A percentile compares a stretch with the other conserved stretches of the same genome.
phyloP scores from a whole-genome alignment of 805 yeast genomes.

The Candida pseudoglaebosa region DNA sequence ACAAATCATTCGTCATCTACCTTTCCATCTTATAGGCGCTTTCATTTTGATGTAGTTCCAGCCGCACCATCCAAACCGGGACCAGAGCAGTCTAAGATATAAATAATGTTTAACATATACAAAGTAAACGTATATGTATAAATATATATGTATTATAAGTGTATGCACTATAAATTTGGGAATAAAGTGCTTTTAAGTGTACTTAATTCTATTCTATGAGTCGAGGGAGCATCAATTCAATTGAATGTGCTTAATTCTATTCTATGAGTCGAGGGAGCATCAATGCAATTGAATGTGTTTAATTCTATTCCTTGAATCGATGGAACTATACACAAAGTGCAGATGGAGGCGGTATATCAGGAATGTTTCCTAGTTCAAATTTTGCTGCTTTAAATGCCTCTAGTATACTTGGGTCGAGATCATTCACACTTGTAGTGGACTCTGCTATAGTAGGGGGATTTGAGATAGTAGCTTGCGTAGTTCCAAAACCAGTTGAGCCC shows the following conservation, averaged over 20 bases:
- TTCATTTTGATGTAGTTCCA: not conserved
- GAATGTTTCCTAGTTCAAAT: constrained; percentile 62
- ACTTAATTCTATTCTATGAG: too few species aligned
- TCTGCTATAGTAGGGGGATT: constrained; percentile 8
- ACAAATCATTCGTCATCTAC: constrained; percentile 61
- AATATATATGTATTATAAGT: too few species aligned
- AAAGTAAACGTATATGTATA: too few species aligned
- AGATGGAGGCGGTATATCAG: constrained; percentile 68
- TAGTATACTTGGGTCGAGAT: constrained; percentile 40
- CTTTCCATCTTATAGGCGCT: not conserved
- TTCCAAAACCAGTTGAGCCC: constrained; percentile 11
- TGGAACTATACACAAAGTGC: constrained; percentile 10
- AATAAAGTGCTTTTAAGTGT: too few species aligned
- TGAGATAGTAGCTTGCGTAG: constrained; percentile 4
- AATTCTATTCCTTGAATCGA: not conserved
- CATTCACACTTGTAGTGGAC: constrained; percentile 22
- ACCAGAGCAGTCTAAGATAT: too few species aligned
- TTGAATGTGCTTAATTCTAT: too few species aligned
- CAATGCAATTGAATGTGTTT: too few species aligned
- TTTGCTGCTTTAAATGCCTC: constrained; percentile 43
- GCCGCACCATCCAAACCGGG: not conserved
- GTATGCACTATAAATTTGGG: too few species aligned
- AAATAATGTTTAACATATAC: too few species aligned
- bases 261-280: too few species aligned
- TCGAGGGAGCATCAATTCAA: too few species aligned